These are phyloP conservation scores for Thelonectria rubi DNA, from an alignment of 2,329 filamentous ascomycete species.

Conservation along the genomic window DNA sequence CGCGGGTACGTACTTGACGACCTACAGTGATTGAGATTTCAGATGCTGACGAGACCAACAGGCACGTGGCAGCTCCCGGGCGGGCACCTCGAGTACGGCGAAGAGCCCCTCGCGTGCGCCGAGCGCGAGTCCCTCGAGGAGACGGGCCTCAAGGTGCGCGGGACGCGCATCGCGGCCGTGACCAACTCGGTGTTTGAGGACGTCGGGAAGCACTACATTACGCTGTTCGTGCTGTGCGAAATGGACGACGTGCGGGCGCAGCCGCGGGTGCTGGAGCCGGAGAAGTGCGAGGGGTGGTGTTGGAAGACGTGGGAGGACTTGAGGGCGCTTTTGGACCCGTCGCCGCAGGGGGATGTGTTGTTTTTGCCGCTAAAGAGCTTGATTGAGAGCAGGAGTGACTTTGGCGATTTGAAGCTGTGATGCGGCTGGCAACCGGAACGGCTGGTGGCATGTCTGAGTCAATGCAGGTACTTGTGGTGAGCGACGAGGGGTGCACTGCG, in stretches of 20 bases:
- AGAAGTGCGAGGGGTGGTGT: constrained; percentile 62
- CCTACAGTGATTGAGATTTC: not conserved
- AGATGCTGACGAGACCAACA: constrained; percentile 31
- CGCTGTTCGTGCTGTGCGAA: constrained; percentile 70
- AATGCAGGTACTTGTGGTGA: not conserved
- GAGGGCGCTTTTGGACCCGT: constrained; percentile 35
- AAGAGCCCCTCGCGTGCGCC: constrained; percentile 70
- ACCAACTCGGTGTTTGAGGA: constrained; percentile 73
- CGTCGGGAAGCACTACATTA: constrained; percentile 77
- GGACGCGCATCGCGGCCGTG: constrained; percentile 63
- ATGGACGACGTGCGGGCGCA: constrained; percentile 57
- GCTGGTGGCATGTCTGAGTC: too few species aligned
- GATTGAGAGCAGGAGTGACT: constrained; percentile 36
- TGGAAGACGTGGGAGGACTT: constrained; percentile 59
- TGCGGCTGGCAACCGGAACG: not conserved
- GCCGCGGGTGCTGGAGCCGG: constrained; percentile 59
- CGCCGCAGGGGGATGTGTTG: constrained; percentile 33
- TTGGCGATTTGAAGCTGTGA: constrained; percentile 34
- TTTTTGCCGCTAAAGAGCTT: constrained; percentile 48
- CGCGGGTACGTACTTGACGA: constrained; percentile 55
- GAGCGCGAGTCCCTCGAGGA: constrained; percentile 76
- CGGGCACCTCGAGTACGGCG: constrained; percentile 77
- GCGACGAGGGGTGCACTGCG: too few species aligned
- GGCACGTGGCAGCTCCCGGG: constrained; percentile 75
- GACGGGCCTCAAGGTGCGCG: constrained; percentile 67